Evolutionary conservation across 768 basidiomycete species (phyloP), one percentile per base, ranked within the genome.

Genomic region (Mycena venus): DNA sequence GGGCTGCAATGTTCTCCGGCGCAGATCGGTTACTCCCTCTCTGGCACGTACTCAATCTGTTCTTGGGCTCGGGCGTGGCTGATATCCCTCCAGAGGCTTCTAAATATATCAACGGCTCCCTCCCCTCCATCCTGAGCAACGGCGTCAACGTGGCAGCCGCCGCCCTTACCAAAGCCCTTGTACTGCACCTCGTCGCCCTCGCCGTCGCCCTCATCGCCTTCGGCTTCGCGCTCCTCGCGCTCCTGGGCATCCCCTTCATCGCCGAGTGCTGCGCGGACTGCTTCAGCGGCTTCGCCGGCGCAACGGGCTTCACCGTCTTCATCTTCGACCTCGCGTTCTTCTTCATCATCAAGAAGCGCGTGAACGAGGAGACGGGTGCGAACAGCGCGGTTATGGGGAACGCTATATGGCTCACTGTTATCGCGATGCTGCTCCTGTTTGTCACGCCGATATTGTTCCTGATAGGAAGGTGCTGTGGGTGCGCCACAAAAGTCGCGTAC

Each of bases 111-210:
- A 91, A 93, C 74, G 77, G 72, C 58, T 31, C 75, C 9, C 72
- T 76, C 56, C 75, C 75, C 31, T 14, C 21, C 51, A 55, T 76
- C 53, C 64, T 76, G 11, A 72, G 59, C 75, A 53, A 44, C 1
- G 40, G 55, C 29, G 68, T 70, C 5, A 73, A 68, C 69, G 75
- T 76, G 21, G 84, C 92, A 67, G 90, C 93, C 62, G 93, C 93
- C 80, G 94, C 93, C 89, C 85, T 94, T 77, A 95, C 94, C 19
- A 94, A 95, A 78, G 90, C 91, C 23, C 89, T 95, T 69, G 88
- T 95, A 67, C 87, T 95, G 8, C 94, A 95, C 78, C 87, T 94
- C 71, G 89, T 91, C 65, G 94, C 92, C 9, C 88, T 94, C 62
- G 87, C 79, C 25, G 82, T 91, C 58, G 87, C 91, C 7, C 25